Evolutionary conservation across 805 yeast species (phyloP).

Genomic region (Saccharomycopsis sp.): DNA sequence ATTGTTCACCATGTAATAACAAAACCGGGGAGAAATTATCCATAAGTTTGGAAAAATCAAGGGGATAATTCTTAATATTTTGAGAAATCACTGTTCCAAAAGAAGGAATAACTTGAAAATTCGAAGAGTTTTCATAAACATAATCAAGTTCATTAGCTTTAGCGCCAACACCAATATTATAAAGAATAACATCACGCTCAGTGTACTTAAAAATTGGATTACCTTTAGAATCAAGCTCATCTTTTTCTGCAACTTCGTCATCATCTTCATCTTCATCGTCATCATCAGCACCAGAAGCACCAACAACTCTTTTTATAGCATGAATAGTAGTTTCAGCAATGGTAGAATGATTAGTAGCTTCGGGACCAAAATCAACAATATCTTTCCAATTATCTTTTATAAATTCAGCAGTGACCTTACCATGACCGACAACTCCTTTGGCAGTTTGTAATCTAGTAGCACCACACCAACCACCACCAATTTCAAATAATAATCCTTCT

Average conservation of each 20-base stretch:
- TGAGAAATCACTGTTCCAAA: constrained; percentile 72
- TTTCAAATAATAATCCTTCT: constrained; percentile 79
- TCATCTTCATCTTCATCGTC: constrained; percentile 36
- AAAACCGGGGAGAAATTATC: constrained; percentile 83
- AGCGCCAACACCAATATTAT: constrained; percentile 88
- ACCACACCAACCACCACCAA: constrained; percentile 96
- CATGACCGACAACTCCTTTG: constrained; percentile 57
- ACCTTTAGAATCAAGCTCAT: constrained; percentile 30
- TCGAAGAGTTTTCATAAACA: constrained; percentile 62
- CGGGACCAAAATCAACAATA: constrained; percentile 45
- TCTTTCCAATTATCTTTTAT: constrained; percentile 57
- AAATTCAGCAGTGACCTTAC: constrained; percentile 56
- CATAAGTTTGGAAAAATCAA: constrained; percentile 33
- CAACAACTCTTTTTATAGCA: constrained; percentile 52
- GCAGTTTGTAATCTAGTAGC: constrained; percentile 93
- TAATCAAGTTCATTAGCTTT: constrained; percentile 65
- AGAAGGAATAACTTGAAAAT: constrained; percentile 81
- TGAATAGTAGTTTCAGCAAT: constrained; percentile 75
- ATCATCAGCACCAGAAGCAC: constrained; percentile 32
- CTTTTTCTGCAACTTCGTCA: constrained; percentile 37
- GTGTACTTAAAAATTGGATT: constrained; percentile 43
- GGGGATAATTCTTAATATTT: constrained; percentile 2
- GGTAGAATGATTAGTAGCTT: constrained; percentile 32
- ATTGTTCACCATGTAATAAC: constrained; percentile 93
- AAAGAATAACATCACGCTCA: constrained; percentile 65